Evolutionary conservation across 306 rosid species (phyloP), one percentile per base, ranked within the genome.

Genomic region (Notholithocarpus densiflorus): DNA sequence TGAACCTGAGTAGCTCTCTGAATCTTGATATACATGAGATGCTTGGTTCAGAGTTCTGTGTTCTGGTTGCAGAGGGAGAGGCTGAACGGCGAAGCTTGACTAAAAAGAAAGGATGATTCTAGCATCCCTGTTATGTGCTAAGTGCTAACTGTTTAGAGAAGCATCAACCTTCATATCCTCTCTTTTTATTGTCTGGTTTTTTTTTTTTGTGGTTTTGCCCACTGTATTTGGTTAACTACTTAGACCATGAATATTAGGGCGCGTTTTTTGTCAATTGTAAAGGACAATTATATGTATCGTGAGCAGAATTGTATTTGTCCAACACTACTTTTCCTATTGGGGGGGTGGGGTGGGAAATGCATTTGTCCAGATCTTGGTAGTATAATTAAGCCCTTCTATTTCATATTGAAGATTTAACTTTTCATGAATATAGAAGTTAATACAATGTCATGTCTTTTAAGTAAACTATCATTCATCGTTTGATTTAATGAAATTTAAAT

Each of bases 1-100:
- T 89, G 21, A 80, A 86, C 78, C 84, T 87, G 72, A 91, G 97
- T 83, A 82, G 84, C 27, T 87, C 92, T 51, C 62, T 83, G 68
- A 89, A 91, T 74, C 66, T 89, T 19, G 92, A 88, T 61, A 77
- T 85, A 62, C 89, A 92, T 18, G 94, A 92, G 53, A 92, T 95
- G 98, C 94, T 95, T 64, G 95, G 94, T 77, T 83, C 97, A 5
- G 97, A 95, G 87, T 91, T 90, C 79, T 86, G 80, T 81, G 93
- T 96, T 90, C 83, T 90, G 75, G 92, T 88, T 68, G 94, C 96
- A 0, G 98, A 91, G 81, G 89, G 75, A 81, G 98, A 96, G 87
- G 96, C 79, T n/a, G 93, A 86, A 71, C 81, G 97, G 79, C 85
- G 97, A 88, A 87, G 85, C 81, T 56, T 82, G 78, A 81, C 48